Evolutionary conservation across 805 yeast genomes (phyloP), one percentile per base, ranked within the genome.

Genomic region (Kluyveromyces dobzhanskii): DNA sequence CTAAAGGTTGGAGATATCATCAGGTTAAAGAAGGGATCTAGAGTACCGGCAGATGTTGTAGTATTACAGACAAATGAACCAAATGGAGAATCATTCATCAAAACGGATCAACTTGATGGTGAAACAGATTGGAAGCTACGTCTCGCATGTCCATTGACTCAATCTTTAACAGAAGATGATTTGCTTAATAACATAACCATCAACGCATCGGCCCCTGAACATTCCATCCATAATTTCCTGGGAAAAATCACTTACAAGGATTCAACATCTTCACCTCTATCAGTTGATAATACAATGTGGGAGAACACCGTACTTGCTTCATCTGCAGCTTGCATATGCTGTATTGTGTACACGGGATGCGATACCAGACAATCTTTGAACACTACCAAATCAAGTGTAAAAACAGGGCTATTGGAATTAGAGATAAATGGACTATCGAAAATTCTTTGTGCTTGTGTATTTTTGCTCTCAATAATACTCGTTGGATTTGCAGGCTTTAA

Each of bases 71-170:
- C 95, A 1, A 78, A 86, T 41, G 96, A 85, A 55, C 56, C 69
- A 2, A 69, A 73, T 3, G 97, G 96, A 6, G 99, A 92, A 55
- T 73, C 88, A 2, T 92, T 94, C 53, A 85, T 92, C 47, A 84
- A 94, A 52, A 92, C 99, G 0, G 99, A 92, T 65, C 99, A 92
- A 63, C 68, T 92, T 37, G 99, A 92, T 61, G 99, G 99, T 56
- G 99, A 92, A 61, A 92, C 99, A 4, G 99, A 92, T 64, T 92
- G 99, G 99, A 92, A 92, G 59, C 67, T 92, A 40, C 69, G 98
- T 51, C 64, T 85, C 28, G 92, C 96, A 0, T 72, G 80, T 35
- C 71, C 78, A 10, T 53, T 78, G 21, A 85, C 96, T 1, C 97
- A 90, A 56, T 59, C 59, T 26, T 48, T 75, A 31, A 60, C 74